Conservation (phyloP, 2,329 filamentous ascomycete species). For the Cordyceps cicadae region DNA sequence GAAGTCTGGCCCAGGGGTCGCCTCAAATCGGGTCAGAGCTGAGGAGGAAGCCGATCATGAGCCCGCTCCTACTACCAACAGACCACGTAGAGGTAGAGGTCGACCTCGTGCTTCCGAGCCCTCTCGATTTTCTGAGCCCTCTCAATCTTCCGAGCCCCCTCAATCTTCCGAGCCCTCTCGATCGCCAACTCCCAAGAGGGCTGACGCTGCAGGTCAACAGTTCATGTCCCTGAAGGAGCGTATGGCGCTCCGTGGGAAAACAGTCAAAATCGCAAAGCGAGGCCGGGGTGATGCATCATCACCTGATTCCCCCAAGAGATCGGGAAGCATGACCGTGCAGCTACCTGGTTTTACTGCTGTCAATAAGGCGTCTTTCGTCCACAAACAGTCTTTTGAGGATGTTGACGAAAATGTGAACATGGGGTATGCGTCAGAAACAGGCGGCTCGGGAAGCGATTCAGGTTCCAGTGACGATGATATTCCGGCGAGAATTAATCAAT, state of each 20-base stretch:
- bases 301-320: not conserved
- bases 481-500: conserved; percentile 8
- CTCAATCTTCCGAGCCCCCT: no score
- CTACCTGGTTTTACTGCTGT: conserved; percentile 4
- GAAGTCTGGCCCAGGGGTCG: conserved; percentile 20
- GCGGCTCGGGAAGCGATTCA: not conserved
- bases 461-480: conserved; percentile 15
- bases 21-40: conserved; percentile 3
- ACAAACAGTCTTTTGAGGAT: not conserved
- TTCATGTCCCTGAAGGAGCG: conserved; percentile 50
- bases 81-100: conserved; percentile 16
- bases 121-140: no score
- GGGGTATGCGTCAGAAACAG: not conserved
- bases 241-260: conserved; percentile 46
- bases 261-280: conserved; percentile 41
- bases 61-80: not conserved
- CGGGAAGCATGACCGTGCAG: not conserved
- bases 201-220: conserved; percentile 18
- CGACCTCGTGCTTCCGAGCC: conserved; percentile 20
- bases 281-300: conserved; percentile 16
- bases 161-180: conserved; percentile 13
- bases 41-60: not conserved
- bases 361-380: not conserved
- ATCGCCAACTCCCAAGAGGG: not conserved
- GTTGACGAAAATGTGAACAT: not conserved